A percentile compares a stretch with the other conserved stretches of the same genome.
These are phyloP conservation scores for Chlorella sp. DNA, from an alignment of 139 green algal species.

Conservation along the genomic window DNA sequence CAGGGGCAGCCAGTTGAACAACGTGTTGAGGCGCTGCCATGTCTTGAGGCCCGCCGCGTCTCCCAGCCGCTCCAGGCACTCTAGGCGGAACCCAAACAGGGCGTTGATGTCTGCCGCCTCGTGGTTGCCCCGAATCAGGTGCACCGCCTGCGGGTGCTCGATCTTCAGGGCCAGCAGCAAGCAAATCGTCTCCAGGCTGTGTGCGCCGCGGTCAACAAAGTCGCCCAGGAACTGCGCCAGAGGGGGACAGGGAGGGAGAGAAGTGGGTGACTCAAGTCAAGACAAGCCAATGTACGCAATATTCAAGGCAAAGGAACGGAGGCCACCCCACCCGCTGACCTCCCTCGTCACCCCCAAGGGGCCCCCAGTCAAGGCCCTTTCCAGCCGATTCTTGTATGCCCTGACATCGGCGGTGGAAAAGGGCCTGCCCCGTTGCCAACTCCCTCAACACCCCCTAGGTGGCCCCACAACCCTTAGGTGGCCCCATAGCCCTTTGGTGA, in stretches of 20 bases:
- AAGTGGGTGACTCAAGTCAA: too few species aligned
- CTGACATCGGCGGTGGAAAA: too few species aligned
- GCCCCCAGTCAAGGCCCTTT: too few species aligned
- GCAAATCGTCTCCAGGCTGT: slow-evolving; percentile 89
- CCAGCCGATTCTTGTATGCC: too few species aligned
- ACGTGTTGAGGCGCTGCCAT: slow-evolving; percentile 95
- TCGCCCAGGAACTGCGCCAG: slow-evolving; percentile 67
- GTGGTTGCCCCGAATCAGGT: slow-evolving; percentile 99
- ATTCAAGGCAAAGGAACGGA: neutral
- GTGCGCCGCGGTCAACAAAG: slow-evolving; percentile 88
- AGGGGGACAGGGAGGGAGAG: neutral
- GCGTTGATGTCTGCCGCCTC: slow-evolving; percentile 98
- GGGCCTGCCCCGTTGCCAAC: too few species aligned
- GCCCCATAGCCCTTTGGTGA: too few species aligned
- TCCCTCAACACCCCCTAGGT: too few species aligned
- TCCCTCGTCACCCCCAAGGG: too few species aligned
- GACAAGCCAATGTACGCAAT: too few species aligned
- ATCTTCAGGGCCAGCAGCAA: slow-evolving; percentile 97
- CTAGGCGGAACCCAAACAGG: slow-evolving; percentile 98
- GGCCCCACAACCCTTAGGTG: too few species aligned
- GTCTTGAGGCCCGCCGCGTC: slow-evolving; percentile 85
- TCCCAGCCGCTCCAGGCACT: slow-evolving; percentile 96
- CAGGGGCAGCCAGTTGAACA: slow-evolving; percentile 99
- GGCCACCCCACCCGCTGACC: too few species aligned
- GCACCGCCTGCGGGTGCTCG: slow-evolving; percentile 91